Evolutionary conservation across 129 eudicot species (phyloP), one percentile per base, ranked within the genome.

Genomic region (Artemisia annua): DNA sequence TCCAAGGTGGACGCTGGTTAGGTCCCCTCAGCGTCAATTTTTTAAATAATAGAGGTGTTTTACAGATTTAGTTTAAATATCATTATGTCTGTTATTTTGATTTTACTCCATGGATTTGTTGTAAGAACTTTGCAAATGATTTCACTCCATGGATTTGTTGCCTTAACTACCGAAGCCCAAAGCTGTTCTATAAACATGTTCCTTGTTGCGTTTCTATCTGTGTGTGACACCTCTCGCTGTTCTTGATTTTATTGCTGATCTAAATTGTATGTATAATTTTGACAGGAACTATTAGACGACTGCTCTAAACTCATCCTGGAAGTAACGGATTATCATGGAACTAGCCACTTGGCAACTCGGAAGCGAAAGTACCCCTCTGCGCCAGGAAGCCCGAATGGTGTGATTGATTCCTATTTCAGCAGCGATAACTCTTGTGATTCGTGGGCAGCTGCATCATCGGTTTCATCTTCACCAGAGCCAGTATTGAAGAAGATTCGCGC

Each of bases 351-450:
- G 64, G 58, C 50, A 52, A 61, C 74, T 43, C 79, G 48, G 68
- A 89, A 93, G 83, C 83, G 96, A 58, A 93, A 86, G 76, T 72
- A 66, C 70, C 69, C 35, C n/a, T 71, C 75, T 14, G 16, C 73
- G 28, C 90, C 95, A 15, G 81, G 83, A 70, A 87, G 98, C 72
- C 98, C 98, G 35, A 85, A 72, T 22, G 95, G 90, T 30, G 90
- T 87, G 10, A 81, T 93, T 13, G 95, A 89, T 84, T 82, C 87
- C 19, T 75, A 83, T 78, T 80, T 87, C 72, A 81, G 88, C 84
- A 77, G 84, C 8, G 92, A 89, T 18, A 92, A 85, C 85, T 83
- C 88, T 11, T 71, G 78, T 24, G 89, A 89, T 28, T 87, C 94
- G 7, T 87, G 96, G 91, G 71, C 83, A 15, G 75, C 72, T 75